Evolutionary conservation across 352 stramenopile species (phyloP), one percentile per base, ranked within the genome.

Genomic region (Pythium graminicola): DNA sequence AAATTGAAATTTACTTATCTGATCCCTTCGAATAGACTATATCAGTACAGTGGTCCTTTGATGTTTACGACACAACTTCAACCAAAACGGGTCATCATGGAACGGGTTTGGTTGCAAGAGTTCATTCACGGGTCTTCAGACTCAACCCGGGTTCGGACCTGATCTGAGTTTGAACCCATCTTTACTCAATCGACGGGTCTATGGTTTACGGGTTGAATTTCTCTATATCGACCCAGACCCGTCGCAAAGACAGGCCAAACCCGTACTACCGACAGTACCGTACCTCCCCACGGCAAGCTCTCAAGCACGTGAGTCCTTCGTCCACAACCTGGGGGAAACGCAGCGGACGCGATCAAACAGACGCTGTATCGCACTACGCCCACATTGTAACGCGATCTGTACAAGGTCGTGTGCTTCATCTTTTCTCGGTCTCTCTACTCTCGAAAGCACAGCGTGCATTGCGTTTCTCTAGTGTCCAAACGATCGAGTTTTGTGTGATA

Each of bases 191-290:
- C n/a, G n/a, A 35, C 29, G 29, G 29, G 29, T 35, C 13, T 35
- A n/a, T n/a, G n/a, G n/a, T n/a, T n/a, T n/a, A n/a, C n/a, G n/a
- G n/a, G n/a, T n/a, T n/a, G n/a, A n/a, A n/a, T n/a, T n/a, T n/a
- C 29, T 33, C 28, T 1, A 50, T 32, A 22, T 29, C 44, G 42
- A 27, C 23, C 26, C 26, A 6, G 29, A 54, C 53, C 53, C 53
- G 53, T 60, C 27, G n/a, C 53, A 60, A 48, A 60, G 44, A 53
- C 44, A 16, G 53, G 53, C 53, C 53, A 31, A 29, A 54, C 53
- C 53, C 53, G 44, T 36, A n/a, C n/a, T n/a, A n/a, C n/a, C n/a
- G n/a, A n/a, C 29, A 35, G 7, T 7, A 13, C 13, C 29, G 19
- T 48, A 39, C 6, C 26, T 50, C 43, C 26, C 42, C 36, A 24